Evolutionary conservation across 345 rosid species (phyloP).

Genomic region (Ceriops tagal): DNA sequence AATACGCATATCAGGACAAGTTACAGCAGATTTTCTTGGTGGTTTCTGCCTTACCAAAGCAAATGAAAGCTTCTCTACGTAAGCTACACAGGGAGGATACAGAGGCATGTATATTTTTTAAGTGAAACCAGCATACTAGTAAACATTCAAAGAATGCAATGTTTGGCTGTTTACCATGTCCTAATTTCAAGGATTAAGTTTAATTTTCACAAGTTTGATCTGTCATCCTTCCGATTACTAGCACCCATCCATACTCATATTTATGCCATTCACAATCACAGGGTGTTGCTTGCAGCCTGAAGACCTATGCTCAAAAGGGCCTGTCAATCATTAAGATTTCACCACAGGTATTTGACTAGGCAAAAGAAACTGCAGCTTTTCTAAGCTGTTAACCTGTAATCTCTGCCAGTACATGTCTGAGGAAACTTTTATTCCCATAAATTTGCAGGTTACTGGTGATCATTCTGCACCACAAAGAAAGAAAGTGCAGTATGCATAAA

Average conservation of each 20-base stretch:
- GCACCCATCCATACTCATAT: too few species aligned
- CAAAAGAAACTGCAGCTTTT: slow-evolving; percentile 5
- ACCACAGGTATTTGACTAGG: slow-evolving; percentile 37
- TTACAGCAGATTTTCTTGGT: slow-evolving; percentile 40
- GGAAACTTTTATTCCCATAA: slow-evolving; percentile 7
- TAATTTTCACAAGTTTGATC: too few species aligned
- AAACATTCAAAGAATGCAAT: slow-evolving; percentile 4
- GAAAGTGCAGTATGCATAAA: slow-evolving; percentile 45
- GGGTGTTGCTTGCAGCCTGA: slow-evolving; percentile 40
- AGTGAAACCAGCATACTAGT: not conserved
- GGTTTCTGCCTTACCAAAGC: slow-evolving; percentile 55
- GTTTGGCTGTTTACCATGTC: not conserved
- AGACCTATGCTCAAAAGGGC: slow-evolving; percentile 31
- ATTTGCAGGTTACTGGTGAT: slow-evolving; percentile 43
- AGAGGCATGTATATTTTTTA: slow-evolving; percentile 42
- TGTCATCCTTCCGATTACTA: too few species aligned
- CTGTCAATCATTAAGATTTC: slow-evolving; percentile 35
- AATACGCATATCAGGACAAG: slow-evolving; percentile 45
- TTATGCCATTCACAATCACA: slow-evolving; percentile 14
- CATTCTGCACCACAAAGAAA: slow-evolving; percentile 28
- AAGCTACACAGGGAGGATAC: slow-evolving; percentile 54
- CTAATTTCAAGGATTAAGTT: too few species aligned
- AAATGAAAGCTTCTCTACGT: slow-evolving; percentile 46
- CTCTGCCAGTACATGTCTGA: slow-evolving; percentile 3
- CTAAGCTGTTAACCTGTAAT: not conserved